Conservation (phyloP, 2,329 filamentous ascomycete species). For the Blumeriella jaapii region DNA sequence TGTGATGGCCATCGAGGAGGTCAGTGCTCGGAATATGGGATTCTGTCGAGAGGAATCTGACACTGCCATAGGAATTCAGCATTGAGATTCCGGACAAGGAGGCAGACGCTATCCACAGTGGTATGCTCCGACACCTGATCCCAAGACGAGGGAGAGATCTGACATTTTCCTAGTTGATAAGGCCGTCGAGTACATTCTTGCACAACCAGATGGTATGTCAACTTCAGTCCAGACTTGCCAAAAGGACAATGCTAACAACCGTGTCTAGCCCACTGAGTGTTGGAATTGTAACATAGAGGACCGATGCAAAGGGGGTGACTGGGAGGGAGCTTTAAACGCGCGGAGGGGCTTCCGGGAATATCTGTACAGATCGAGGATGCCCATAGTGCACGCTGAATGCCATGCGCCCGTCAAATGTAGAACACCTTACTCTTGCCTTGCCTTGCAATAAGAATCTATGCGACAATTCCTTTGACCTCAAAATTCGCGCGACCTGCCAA, state of each 20-base stretch:
- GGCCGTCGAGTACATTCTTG: conserved; percentile 64
- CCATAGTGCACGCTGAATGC: conserved; percentile 22
- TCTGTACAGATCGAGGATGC: conserved; percentile 24
- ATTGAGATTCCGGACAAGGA: conserved; percentile 76
- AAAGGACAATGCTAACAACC: conserved; percentile 9
- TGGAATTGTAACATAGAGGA: conserved; percentile 22
- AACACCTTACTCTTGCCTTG: conserved; percentile 24
- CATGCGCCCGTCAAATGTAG: conserved; percentile 28
- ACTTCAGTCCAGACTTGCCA: background rate
- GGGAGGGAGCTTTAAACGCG: conserved; percentile 12
- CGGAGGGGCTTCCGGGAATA: conserved; percentile 13
- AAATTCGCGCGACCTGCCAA: conserved; percentile 1
- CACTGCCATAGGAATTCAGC: conserved; percentile 43
- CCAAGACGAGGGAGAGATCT: conserved; percentile 9
- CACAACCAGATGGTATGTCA: conserved; percentile 60
- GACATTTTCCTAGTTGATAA: conserved; percentile 48
- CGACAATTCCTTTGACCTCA: background rate
- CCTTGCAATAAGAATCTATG: no score
- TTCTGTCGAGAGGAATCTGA: conserved; percentile 17
- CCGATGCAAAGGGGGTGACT: conserved; percentile 6
- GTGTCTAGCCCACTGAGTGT: conserved; percentile 24
- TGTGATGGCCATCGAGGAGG: conserved; percentile 99
- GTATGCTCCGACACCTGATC: conserved; percentile 36
- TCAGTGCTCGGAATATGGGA: conserved; percentile 27
- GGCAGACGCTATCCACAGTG: conserved; percentile 64